These are phyloP conservation scores for Trifolium subterraneum DNA, from an alignment of 306 rosid genomes.

Conservation along the genomic window DNA sequence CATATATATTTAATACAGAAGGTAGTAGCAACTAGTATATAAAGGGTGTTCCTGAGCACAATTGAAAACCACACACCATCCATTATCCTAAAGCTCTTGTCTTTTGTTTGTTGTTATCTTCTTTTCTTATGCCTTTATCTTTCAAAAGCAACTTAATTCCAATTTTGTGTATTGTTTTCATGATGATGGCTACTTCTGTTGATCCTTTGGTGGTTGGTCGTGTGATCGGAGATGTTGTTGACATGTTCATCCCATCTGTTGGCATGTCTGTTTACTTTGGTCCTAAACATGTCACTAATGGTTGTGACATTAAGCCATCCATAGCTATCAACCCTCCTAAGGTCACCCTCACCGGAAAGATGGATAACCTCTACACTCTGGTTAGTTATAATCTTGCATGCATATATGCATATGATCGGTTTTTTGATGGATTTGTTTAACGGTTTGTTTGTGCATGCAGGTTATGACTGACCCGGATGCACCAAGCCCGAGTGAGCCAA, in stretches of 20 bases:
- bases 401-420: neutral
- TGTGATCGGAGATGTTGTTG: slow-evolving; percentile 86
- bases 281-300: slow-evolving; percentile 78
- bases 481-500: slow-evolving; percentile 96
- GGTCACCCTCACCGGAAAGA: slow-evolving; percentile 56
- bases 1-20: no score
- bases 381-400: slow-evolving; percentile 37
- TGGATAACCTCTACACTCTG: slow-evolving; percentile 72
- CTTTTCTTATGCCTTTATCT: neutral
- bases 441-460: slow-evolving; percentile 44
- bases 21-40: slow-evolving; percentile 31
- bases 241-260: slow-evolving; percentile 75
- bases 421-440: neutral
- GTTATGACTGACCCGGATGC: slow-evolving; percentile 97
- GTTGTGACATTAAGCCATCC: slow-evolving; percentile 87
- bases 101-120: neutral
- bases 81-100: neutral
- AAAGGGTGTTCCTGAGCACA: slow-evolving; percentile 36
- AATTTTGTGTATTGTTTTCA: neutral
- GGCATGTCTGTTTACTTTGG: slow-evolving; percentile 76
- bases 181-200: slow-evolving; percentile 65
- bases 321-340: slow-evolving; percentile 64
- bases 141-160: neutral
- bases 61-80: neutral
- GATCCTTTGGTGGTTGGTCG: slow-evolving; percentile 90